Evolutionary conservation across 495 filamentous ascomycete species (phyloP), one percentile per base, ranked within the genome.

Genomic region (Xylaria palmicola): DNA sequence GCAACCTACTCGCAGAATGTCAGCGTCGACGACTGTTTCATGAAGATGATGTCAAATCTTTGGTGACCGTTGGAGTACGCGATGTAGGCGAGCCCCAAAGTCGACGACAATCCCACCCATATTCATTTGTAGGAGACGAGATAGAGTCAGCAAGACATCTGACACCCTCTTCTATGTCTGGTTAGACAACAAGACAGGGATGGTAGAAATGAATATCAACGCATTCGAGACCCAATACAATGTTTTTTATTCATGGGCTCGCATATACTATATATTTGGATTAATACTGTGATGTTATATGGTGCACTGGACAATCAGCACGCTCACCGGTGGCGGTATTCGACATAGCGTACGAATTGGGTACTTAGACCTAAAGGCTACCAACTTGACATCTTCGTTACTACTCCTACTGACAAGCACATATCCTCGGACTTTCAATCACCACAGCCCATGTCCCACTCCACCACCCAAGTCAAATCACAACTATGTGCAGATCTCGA

Each of bases 1-100:
- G 75, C 60, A 66, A 51, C 12, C 58, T 77, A 2, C 59, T 82
- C 19, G 70, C 72, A 20, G 72, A 77, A 62, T 76, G 77, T 24
- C 50, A 27, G 37, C 40, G 59, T 30, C 59, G 50, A 29, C 29
- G 22, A 13, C 22, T 61, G 6, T 19, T 61, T 26, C 19, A 22
- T n/a, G 41, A 54, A 20, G 15, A 26, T 39, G 59, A 61, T 27
- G 55, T 61, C 40, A 61, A 61, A 52, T 39, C 32, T 1, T 61
- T 61, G 30, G 30, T 30, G 50, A 47, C 59, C 10, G 8, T 39
- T 0, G 20, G 12, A 8, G 9, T 10, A 20, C 15, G 34, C 24
- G 20, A 34, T 13, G 24, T n/a, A 7, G 27, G 8, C 17, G 15
- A 7, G n/a, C 24, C 6, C 22, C 24, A 59, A 41, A 15, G 19